Conservation (phyloP, 2,329 filamentous ascomycete species). For the Alternaria sp. region DNA sequence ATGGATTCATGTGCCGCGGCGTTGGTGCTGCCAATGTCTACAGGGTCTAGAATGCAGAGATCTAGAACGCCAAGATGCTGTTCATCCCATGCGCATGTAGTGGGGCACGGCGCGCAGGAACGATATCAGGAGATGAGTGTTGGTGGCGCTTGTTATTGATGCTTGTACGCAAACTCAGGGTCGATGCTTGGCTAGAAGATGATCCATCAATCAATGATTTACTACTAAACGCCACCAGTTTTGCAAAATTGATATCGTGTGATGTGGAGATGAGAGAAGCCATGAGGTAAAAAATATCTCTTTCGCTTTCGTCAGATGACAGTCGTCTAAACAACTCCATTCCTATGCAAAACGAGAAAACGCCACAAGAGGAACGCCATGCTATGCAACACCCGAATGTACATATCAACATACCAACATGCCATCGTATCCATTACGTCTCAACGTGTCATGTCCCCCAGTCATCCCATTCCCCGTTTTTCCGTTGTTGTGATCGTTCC, state of each 20-base stretch:
- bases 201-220: constrained; percentile 1
- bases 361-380: constrained; percentile 2
- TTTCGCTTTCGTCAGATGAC: neutral
- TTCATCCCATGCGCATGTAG: neutral
- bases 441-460: constrained; percentile 23
- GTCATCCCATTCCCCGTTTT: constrained; percentile 43
- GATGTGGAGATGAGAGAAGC: neutral
- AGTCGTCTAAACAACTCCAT: constrained; percentile 8
- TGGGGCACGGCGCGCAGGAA: neutral
- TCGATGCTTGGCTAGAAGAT: neutral
- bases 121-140: neutral
- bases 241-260: neutral
- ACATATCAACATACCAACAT: constrained; percentile 21
- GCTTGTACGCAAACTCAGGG: neutral
- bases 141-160: neutral
- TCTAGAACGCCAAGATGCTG: neutral
- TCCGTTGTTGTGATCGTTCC: constrained; percentile 37
- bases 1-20: neutral
- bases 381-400: constrained; percentile 25
- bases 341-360: constrained; percentile 18
- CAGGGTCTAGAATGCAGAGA: neutral
- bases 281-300: neutral
- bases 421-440: constrained; percentile 15
- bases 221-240: neutral
- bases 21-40: neutral